Conservation (phyloP, 352 stramenopile species). For the Phytophthora ramorum region DNA sequence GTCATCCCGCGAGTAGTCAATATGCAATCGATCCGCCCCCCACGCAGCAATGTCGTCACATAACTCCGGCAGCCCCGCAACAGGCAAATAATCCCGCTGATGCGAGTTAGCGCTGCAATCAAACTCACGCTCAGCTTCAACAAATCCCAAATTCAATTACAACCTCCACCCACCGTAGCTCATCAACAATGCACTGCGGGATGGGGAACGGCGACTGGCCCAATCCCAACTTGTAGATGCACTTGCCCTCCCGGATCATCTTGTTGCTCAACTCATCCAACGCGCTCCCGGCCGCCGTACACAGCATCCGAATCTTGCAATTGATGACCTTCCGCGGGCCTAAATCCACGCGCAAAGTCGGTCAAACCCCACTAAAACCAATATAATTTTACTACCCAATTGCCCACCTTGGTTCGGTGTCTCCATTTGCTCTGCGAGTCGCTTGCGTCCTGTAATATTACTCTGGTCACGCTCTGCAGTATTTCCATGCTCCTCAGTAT, state of each 20-base stretch:
- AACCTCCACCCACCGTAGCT: constrained; percentile 62
- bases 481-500: background rate
- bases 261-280: constrained; percentile 89
- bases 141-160: background rate
- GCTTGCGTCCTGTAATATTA: constrained; percentile 46
- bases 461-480: background rate
- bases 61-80: constrained; percentile 76
- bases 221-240: constrained; percentile 87
- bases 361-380: background rate
- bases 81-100: constrained; percentile 84
- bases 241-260: constrained; percentile 81
- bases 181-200: constrained; percentile 88
- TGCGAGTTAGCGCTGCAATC: constrained; percentile 73
- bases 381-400: background rate
- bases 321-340: constrained; percentile 87
- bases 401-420: constrained; percentile 38
- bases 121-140: constrained; percentile 7
- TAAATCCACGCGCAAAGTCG: constrained; percentile 16
- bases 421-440: constrained; percentile 50
- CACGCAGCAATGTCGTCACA: constrained; percentile 83
- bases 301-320: constrained; percentile 88
- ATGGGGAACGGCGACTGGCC: constrained; percentile 90
- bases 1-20: constrained; percentile 77
- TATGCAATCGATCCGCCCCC: constrained; percentile 59
- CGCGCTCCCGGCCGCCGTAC: constrained; percentile 76